Evolutionary conservation across 768 basidiomycete genomes (phyloP).

Genomic region (Kwoniella europaea): DNA sequence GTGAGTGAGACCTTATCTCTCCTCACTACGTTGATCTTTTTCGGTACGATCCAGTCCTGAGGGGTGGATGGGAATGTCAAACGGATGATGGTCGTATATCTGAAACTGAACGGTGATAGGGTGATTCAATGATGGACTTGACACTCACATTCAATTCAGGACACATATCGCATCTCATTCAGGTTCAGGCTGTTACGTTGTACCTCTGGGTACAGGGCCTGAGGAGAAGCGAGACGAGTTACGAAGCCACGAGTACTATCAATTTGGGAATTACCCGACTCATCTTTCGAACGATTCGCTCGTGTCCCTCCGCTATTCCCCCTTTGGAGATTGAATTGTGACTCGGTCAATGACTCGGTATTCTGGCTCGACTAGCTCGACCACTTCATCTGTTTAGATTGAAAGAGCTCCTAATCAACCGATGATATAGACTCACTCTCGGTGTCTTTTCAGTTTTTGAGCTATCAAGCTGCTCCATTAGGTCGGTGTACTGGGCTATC

Average conservation of each 20-base stretch:
- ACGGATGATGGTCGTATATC: neutral
- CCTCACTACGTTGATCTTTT: neutral
- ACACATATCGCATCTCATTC: neutral
- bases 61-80: neutral
- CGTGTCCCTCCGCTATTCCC: neutral
- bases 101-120: neutral
- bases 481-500: neutral
- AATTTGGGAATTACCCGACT: neutral
- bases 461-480: neutral
- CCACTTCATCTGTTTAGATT: neutral
- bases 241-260: too few species aligned
- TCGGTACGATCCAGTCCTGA: neutral
- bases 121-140: neutral
- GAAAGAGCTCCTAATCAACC: neutral
- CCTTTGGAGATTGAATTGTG: neutral
- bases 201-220: too few species aligned
- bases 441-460: neutral
- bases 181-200: neutral
- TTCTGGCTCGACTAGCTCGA: neutral
- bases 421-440: neutral
- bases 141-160: neutral
- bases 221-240: too few species aligned
- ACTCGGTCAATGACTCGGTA: slow-evolving; percentile 9
- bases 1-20: too few species aligned
- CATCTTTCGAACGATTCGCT: neutral